phyloP scores from a whole-genome alignment of 2,329 filamentous ascomycete species.

The Alternaria postmessia region DNA sequence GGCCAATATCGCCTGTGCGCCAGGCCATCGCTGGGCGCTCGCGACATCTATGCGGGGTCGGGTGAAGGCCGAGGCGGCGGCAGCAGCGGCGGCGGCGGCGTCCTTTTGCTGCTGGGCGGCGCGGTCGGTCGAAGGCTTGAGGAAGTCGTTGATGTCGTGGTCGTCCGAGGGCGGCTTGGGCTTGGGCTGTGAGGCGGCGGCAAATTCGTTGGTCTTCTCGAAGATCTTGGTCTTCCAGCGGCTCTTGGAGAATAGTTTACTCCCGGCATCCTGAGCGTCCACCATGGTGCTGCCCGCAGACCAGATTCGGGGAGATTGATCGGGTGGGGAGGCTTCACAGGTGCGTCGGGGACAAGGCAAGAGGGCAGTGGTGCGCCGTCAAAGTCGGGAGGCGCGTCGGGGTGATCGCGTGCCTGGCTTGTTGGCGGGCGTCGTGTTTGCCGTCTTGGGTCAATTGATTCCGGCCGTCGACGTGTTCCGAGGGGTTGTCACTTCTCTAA shows the following conservation, averaged over 20 bases:
- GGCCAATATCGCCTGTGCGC: slow-evolving; percentile 54
- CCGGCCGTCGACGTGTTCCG: slow-evolving; percentile 6
- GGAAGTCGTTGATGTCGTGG: slow-evolving; percentile 65
- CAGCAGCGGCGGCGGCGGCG: slow-evolving; percentile 12
- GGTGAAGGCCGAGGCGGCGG: slow-evolving; percentile 36
- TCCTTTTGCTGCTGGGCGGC: slow-evolving; percentile 45
- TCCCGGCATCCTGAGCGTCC: slow-evolving; percentile 39
- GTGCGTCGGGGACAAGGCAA: not conserved
- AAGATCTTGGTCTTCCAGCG: slow-evolving; percentile 63
- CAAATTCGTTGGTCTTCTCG: slow-evolving; percentile 46
- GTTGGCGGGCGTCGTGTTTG: not conserved
- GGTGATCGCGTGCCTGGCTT: slow-evolving; percentile 14
- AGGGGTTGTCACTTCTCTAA: slow-evolving; percentile 15
- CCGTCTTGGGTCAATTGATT: slow-evolving; percentile 5
- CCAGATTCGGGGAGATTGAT: not conserved
- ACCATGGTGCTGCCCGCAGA: slow-evolving; percentile 38
- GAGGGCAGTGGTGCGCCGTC: not conserved
- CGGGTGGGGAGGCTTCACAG: not conserved
- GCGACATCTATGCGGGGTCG: slow-evolving; percentile 59
- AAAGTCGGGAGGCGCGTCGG: not conserved
- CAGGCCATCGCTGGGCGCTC: slow-evolving; percentile 61
- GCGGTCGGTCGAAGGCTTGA: slow-evolving; percentile 62
- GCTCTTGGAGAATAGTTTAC: slow-evolving; percentile 52
- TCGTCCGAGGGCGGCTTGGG: slow-evolving; percentile 30
- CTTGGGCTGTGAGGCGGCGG: slow-evolving; percentile 37